Evolutionary conservation across 352 stramenopile genomes (phyloP).

Genomic region (Globisporangium abappressorium): DNA sequence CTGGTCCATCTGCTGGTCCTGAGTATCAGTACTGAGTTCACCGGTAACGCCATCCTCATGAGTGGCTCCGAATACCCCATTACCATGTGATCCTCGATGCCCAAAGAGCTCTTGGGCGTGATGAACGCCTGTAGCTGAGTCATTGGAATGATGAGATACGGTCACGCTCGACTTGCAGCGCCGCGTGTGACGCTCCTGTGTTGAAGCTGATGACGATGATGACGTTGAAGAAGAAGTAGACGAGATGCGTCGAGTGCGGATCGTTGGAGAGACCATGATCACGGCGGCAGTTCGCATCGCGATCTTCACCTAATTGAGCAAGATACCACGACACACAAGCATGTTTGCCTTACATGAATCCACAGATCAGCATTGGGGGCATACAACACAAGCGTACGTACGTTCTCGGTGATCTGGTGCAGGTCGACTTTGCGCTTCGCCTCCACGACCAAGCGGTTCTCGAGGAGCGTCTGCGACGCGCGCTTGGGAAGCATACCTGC

Average conservation of each 20-base stretch:
- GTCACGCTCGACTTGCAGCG: constrained; percentile 14
- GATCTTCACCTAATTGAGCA: constrained; percentile 30
- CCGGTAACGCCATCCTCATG: background rate
- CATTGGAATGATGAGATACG: constrained; percentile 15
- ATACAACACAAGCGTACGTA: constrained; percentile 12
- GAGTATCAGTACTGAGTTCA: background rate
- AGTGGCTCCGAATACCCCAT: background rate
- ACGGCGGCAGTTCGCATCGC: constrained; percentile 36
- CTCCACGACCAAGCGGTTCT: constrained; percentile 59
- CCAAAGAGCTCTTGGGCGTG: background rate
- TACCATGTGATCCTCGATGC: background rate
- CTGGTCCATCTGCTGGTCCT: background rate
- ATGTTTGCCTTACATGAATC: background rate
- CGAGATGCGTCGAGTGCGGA: constrained; percentile 11
- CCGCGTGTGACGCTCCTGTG: background rate
- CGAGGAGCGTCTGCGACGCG: constrained; percentile 43
- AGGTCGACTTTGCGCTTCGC: constrained; percentile 58
- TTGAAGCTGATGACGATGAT: background rate
- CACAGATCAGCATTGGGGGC: background rate
- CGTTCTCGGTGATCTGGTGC: constrained; percentile 37
- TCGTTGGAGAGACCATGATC: constrained; percentile 19
- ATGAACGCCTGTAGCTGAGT: background rate
- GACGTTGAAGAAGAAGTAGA: background rate
- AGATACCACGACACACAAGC: background rate
- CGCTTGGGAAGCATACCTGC: constrained; percentile 39